Conservation (phyloP, 768 basidiomycete genomes). For the Suillus sp. region DNA sequence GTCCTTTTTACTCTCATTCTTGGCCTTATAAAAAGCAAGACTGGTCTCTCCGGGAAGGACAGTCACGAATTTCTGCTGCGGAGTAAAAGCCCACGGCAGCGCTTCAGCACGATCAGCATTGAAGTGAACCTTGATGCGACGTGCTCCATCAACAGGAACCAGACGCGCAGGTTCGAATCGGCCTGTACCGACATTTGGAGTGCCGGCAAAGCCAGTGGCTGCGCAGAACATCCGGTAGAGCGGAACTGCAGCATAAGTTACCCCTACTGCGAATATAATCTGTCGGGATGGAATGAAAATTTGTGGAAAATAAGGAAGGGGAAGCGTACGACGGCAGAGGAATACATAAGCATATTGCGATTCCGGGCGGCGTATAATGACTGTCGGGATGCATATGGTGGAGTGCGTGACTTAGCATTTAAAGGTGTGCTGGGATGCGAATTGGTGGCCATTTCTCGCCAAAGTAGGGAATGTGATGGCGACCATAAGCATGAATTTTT, state of each 20-base stretch:
- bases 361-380: constrained; percentile 60
- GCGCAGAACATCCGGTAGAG: constrained; percentile 98
- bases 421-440: background rate
- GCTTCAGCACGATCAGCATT: constrained; percentile 90
- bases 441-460: constrained; percentile 9
- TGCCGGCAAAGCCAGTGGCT: constrained; percentile 95
- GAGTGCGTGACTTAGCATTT: constrained; percentile 20
- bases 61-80: constrained; percentile 85
- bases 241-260: constrained; percentile 96
- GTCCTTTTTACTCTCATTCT: constrained; percentile 80
- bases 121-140: constrained; percentile 91
- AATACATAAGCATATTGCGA: constrained; percentile 80
- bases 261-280: constrained; percentile 79
- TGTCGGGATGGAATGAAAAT: constrained; percentile 32
- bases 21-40: constrained; percentile 94
- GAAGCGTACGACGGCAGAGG: constrained; percentile 71
- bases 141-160: constrained; percentile 65
- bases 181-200: constrained; percentile 86
- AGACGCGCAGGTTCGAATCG: constrained; percentile 85
- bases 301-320: background rate
- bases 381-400: constrained; percentile 37
- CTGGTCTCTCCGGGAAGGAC: constrained; percentile 96
- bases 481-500: background rate
- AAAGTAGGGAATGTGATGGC: background rate
- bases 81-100: constrained; percentile 91